Conservation (phyloP, 2,329 filamentous ascomycete genomes). For the Phoma sp. region DNA sequence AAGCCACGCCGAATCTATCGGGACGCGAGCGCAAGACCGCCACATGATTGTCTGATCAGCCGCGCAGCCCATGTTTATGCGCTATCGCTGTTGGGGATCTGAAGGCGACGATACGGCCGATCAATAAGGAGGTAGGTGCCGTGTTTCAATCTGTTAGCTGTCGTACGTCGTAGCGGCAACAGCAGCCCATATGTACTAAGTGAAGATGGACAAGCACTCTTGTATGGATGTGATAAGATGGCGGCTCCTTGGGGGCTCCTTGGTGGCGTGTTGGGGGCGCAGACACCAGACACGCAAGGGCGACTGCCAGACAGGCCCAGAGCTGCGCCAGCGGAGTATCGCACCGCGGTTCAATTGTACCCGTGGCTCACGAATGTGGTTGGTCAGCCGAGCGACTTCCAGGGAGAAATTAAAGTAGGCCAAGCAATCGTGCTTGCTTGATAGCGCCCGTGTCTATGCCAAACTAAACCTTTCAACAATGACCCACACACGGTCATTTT, state of each 20-base stretch:
- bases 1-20: constrained; percentile 11
- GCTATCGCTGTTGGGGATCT: constrained; percentile 1
- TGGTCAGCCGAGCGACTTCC: constrained; percentile 5
- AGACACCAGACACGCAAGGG: neutral
- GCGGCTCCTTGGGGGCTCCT: no score
- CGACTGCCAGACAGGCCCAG: constrained; percentile 6
- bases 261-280: constrained; percentile 7
- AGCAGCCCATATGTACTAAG: no score
- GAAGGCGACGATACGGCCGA: neutral
- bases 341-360: constrained; percentile 16
- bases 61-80: constrained; percentile 1
- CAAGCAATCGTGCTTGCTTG: constrained; percentile 37
- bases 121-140: neutral
- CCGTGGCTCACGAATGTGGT: constrained; percentile 4
- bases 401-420: constrained; percentile 40
- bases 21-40: constrained; percentile 16
- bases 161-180: neutral
- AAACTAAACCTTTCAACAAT: constrained; percentile 16
- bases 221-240: no score
- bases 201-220: no score
- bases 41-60: constrained; percentile 20
- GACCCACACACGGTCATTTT: constrained; percentile 7
- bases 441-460: constrained; percentile 28
- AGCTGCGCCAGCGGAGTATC: constrained; percentile 24
- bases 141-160: neutral